Percentiles rank a stretch among this genome's conserved stretches.
phyloP scores from a whole-genome alignment of 441 rosid species.

The Eruca vesicaria region DNA sequence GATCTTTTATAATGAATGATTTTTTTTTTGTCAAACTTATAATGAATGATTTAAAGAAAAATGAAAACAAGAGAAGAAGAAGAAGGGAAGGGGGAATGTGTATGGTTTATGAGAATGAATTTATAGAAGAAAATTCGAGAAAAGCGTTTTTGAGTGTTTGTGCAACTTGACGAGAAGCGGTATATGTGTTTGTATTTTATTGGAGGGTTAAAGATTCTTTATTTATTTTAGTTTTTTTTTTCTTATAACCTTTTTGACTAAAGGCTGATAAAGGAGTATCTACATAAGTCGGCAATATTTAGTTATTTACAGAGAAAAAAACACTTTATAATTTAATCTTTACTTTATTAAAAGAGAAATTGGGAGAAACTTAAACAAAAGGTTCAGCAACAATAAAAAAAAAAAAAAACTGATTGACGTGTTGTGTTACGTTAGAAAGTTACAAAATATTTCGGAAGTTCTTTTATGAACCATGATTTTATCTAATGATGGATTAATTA shows the following conservation, averaged over 20 bases:
- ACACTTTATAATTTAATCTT: neutral
- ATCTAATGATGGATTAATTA: neutral
- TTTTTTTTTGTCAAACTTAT: too few relatives aligned
- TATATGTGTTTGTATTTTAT: slow-evolving; percentile 20
- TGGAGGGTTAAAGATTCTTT: slow-evolving; percentile 21
- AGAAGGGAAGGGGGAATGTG: slow-evolving; percentile 6
- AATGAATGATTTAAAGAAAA: neutral
- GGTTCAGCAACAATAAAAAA: neutral
- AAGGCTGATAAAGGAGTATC: neutral
- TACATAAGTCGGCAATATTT: neutral
- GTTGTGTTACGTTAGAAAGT: neutral
- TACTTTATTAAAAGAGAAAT: neutral
- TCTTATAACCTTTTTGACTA: neutral
- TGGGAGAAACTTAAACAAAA: neutral
- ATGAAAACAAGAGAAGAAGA: slow-evolving; percentile 5
- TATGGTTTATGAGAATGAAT: slow-evolving; percentile 7
- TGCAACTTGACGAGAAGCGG: slow-evolving; percentile 27
- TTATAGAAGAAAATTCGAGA: slow-evolving; percentile 26
- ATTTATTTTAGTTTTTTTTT: neutral
- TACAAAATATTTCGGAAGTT: too few relatives aligned
- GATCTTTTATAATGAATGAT: neutral
- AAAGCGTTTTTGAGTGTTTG: slow-evolving; percentile 20
- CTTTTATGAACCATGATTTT: too few relatives aligned
- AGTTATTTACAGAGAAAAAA: neutral
- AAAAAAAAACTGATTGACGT: neutral